phyloP scores from a whole-genome alignment of 2,329 filamentous ascomycete genomes.

The Alternaria atra region DNA sequence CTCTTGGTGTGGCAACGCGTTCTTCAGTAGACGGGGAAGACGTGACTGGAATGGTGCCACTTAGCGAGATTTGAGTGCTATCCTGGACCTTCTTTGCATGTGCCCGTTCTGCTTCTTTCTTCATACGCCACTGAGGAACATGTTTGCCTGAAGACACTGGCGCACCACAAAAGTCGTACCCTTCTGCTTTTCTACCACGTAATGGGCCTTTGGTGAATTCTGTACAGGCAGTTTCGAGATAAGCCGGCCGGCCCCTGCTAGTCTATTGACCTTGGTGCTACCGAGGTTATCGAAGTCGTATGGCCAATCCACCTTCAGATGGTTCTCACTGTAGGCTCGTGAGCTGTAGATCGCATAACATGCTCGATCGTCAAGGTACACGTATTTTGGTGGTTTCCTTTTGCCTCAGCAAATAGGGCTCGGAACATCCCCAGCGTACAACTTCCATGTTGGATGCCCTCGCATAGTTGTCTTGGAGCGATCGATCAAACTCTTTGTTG shows the following conservation, averaged over 20 bases:
- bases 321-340: conserved; percentile 35
- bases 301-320: conserved; percentile 45
- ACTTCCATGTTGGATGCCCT: conserved; percentile 52
- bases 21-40: background rate
- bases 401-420: conserved; percentile 34
- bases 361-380: conserved; percentile 54
- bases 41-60: background rate
- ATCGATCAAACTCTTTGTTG: conserved; percentile 35
- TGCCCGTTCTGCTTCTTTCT: background rate
- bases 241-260: conserved; percentile 52
- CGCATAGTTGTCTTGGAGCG: conserved; percentile 7
- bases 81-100: background rate
- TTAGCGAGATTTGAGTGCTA: background rate
- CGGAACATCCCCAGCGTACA: conserved; percentile 47
- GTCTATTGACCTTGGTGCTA: conserved; percentile 40
- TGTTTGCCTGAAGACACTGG: background rate
- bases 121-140: background rate
- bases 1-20: background rate
- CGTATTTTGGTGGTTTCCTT: conserved; percentile 48
- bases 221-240: conserved; percentile 20
- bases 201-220: conserved; percentile 20
- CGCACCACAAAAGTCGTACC: conserved; percentile 3
- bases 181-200: background rate
- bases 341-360: conserved; percentile 46
- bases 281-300: conserved; percentile 51